phyloP scores from a whole-genome alignment of 2,329 filamentous ascomycete genomes.

The Drechslera avenae region DNA sequence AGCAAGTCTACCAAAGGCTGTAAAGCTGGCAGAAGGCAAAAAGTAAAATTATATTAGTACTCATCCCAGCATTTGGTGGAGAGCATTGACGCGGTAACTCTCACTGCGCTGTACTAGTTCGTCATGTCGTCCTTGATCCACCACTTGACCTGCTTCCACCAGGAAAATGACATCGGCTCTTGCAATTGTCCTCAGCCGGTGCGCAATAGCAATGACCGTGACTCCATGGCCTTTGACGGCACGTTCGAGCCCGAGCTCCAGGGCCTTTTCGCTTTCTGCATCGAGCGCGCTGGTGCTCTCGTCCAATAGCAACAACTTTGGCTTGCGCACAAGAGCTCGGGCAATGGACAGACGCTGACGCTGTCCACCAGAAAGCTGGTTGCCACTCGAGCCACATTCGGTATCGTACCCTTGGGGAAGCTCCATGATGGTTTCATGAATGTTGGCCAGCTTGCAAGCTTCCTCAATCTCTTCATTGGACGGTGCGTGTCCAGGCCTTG shows the following conservation, averaged over 20 bases:
- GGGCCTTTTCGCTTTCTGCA: slow-evolving; percentile 49
- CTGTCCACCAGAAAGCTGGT: slow-evolving; percentile 51
- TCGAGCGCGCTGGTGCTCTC: slow-evolving; percentile 53
- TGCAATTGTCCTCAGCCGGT: slow-evolving; percentile 50
- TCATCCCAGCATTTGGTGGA: slow-evolving; percentile 55
- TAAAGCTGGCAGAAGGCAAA: slow-evolving; percentile 17
- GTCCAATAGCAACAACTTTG: slow-evolving; percentile 50
- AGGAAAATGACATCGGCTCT: slow-evolving; percentile 53
- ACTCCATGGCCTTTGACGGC: slow-evolving; percentile 43
- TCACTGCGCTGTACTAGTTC: slow-evolving; percentile 57
- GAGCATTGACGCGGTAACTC: slow-evolving; percentile 57
- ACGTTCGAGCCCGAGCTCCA: slow-evolving; percentile 49
- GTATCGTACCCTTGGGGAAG: slow-evolving; percentile 71
- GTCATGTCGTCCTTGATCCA: slow-evolving; percentile 56
- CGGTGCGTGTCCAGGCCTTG: slow-evolving; percentile 60
- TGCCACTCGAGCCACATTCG: slow-evolving; percentile 49
- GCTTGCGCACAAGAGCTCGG: slow-evolving; percentile 51
- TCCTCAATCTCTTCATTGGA: slow-evolving; percentile 67
- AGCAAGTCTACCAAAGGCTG: slow-evolving; percentile 16
- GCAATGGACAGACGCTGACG: slow-evolving; percentile 52
- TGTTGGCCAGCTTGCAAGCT: slow-evolving; percentile 70
- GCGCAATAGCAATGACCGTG: slow-evolving; percentile 54
- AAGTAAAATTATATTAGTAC: slow-evolving; percentile 8
- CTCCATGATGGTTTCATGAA: slow-evolving; percentile 68
- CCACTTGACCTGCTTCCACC: slow-evolving; percentile 56